phyloP scores from a whole-genome alignment of 495 filamentous ascomycete species.

The Penicillium tannophilum region DNA sequence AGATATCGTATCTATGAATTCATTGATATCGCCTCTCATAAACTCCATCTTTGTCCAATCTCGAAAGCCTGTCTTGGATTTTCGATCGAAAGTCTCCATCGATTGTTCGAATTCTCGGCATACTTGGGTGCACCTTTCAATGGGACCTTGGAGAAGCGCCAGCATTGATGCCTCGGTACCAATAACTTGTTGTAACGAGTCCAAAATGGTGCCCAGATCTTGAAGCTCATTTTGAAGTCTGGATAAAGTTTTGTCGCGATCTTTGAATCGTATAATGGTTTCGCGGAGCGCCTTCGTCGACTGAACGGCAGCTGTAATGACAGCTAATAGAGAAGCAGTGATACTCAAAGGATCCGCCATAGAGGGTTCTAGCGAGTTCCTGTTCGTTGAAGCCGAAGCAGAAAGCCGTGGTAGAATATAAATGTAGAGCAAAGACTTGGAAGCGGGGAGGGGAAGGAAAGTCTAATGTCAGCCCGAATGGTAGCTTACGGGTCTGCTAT shows the following conservation, averaged over 20 bases:
- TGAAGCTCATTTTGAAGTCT: constrained; percentile 6
- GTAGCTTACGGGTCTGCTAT: neutral
- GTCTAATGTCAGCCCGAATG: neutral
- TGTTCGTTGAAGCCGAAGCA: neutral
- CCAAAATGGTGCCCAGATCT: constrained; percentile 1
- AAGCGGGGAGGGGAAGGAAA: neutral
- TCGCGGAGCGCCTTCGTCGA: constrained; percentile 3
- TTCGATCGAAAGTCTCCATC: neutral
- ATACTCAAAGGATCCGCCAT: constrained; percentile 9
- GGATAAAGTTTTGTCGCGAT: constrained; percentile 5
- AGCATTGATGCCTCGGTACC: constrained; percentile 3
- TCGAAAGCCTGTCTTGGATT: constrained; percentile 6
- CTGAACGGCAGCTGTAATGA: constrained; percentile 8
- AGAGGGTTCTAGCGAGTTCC: neutral
- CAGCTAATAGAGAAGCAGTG: constrained; percentile 6
- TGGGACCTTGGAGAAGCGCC: constrained; percentile 6
- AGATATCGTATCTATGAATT: constrained; percentile 30
- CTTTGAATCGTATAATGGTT: constrained; percentile 7
- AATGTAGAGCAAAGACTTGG: neutral
- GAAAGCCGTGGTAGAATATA: neutral
- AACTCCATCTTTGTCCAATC: constrained; percentile 22
- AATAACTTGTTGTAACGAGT: neutral
- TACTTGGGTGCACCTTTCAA: constrained; percentile 6
- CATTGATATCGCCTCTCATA: constrained; percentile 32
- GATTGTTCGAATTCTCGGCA: constrained; percentile 5